Evolutionary conservation across 106 monocot genomes (phyloP).

Genomic region (Dendrobium chrysotoxum): DNA sequence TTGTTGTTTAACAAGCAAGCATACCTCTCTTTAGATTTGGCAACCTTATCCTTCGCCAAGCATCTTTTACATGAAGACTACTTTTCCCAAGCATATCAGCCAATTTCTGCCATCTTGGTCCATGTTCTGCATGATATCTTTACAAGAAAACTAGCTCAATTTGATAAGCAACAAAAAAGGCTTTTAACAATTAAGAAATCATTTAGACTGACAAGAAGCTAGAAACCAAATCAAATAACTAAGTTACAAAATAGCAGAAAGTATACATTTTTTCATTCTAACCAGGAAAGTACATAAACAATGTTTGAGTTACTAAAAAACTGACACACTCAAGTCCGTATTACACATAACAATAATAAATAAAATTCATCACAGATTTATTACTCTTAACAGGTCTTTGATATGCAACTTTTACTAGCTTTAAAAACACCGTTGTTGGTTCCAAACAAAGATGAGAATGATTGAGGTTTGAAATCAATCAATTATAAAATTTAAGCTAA

Average conservation of each 20-base stretch:
- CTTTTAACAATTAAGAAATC: not conserved
- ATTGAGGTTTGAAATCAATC: too few relatives aligned
- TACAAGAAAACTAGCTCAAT: not conserved
- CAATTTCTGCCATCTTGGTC: slow-evolving; percentile 49
- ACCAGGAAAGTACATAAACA: not conserved
- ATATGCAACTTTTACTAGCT: too few relatives aligned
- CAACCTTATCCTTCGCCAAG: slow-evolving; percentile 53
- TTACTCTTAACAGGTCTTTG: too few relatives aligned
- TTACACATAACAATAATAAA: too few relatives aligned
- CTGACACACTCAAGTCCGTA: too few relatives aligned
- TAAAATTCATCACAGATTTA: too few relatives aligned
- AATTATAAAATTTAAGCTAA: too few relatives aligned
- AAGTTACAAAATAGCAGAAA: not conserved
- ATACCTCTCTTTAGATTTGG: slow-evolving; percentile 46
- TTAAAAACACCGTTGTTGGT: too few relatives aligned
- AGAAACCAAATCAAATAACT: not conserved
- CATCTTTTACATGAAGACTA: slow-evolving; percentile 48
- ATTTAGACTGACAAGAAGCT: not conserved
- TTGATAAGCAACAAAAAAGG: not conserved
- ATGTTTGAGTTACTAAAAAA: not conserved
- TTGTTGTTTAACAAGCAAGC: slow-evolving; percentile 1
- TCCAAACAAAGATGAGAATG: too few relatives aligned
- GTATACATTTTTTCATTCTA: not conserved
- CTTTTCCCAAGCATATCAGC: slow-evolving; percentile 42
- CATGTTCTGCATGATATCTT: slow-evolving; percentile 28